Evolutionary conservation across 1,284 basidiomycete genomes (phyloP).

Genomic region (Rhodotorula sp.): DNA sequence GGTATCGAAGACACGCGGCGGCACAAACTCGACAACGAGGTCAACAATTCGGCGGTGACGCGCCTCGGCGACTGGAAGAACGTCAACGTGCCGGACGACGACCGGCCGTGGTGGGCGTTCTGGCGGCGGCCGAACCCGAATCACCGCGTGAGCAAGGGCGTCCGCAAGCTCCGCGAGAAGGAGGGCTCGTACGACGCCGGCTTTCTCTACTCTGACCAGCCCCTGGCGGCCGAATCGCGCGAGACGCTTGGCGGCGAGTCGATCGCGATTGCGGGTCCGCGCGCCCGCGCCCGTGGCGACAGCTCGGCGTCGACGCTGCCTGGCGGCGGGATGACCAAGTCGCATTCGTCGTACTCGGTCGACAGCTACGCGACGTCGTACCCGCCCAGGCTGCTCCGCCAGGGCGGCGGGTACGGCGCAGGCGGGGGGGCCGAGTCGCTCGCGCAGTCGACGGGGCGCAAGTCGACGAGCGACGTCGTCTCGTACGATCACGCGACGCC

Average conservation of each 20-base stretch:
- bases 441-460: not conserved
- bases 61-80: constrained; percentile 86
- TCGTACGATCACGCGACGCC: constrained; percentile 70
- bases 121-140: constrained; percentile 33
- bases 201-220: constrained; percentile 42
- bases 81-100: constrained; percentile 73
- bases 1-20: constrained; percentile 92
- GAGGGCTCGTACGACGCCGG: constrained; percentile 66
- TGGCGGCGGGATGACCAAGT: constrained; percentile 3
- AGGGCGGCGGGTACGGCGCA: not conserved
- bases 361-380: constrained; percentile 36
- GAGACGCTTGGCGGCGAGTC: constrained; percentile 26
- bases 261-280: constrained; percentile 39
- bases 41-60: constrained; percentile 85
- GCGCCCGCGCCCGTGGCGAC: constrained; percentile 7
- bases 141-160: constrained; percentile 64
- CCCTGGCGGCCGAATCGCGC: constrained; percentile 16
- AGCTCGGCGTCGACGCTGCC: constrained; percentile 2
- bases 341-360: constrained; percentile 42
- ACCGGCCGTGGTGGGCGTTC: constrained; percentile 43
- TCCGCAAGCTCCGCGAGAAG: constrained; percentile 77
- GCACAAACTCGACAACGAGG: constrained; percentile 80
- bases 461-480: constrained; percentile 62
- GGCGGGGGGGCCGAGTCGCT: not conserved
- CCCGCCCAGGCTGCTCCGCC: constrained; percentile 18